These are phyloP conservation scores for Aspergillus nomiae DNA, from an alignment of 2,329 filamentous ascomycete species.

Conservation along the genomic window DNA sequence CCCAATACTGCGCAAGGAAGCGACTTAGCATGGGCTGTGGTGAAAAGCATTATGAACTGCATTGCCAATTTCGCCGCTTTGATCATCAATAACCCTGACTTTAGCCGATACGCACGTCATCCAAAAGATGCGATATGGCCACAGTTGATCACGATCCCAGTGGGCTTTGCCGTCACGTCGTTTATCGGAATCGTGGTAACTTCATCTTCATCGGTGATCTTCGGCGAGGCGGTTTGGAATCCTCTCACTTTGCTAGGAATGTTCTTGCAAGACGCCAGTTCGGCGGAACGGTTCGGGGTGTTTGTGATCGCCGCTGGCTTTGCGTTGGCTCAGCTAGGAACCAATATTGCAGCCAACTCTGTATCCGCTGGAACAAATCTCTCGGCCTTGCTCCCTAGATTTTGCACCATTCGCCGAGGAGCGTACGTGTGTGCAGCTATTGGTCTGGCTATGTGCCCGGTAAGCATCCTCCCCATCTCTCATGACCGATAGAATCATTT, in stretches of 20 bases:
- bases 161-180: not conserved
- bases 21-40: not conserved
- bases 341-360: not conserved
- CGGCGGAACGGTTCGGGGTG: not conserved
- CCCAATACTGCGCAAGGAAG: not conserved
- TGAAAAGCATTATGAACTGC: not conserved
- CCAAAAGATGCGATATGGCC: not conserved
- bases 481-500: not conserved
- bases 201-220: not conserved
- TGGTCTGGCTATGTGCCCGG: not conserved
- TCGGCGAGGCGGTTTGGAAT: not conserved
- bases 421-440: not conserved
- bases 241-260: not conserved
- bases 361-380: not conserved
- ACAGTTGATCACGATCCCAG: not conserved
- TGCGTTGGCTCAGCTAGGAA: not conserved
- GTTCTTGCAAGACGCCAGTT: not conserved
- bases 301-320: not conserved
- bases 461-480: not conserved
- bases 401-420: not conserved
- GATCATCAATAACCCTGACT: not conserved
- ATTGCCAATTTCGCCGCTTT: not conserved
- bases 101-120: not conserved
- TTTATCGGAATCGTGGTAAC: not conserved
- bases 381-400: not conserved